Base-by-base conservation (phyloP, 2,329 filamentous ascomycete species). In the Pseudocercospora fijiensis region DNA sequence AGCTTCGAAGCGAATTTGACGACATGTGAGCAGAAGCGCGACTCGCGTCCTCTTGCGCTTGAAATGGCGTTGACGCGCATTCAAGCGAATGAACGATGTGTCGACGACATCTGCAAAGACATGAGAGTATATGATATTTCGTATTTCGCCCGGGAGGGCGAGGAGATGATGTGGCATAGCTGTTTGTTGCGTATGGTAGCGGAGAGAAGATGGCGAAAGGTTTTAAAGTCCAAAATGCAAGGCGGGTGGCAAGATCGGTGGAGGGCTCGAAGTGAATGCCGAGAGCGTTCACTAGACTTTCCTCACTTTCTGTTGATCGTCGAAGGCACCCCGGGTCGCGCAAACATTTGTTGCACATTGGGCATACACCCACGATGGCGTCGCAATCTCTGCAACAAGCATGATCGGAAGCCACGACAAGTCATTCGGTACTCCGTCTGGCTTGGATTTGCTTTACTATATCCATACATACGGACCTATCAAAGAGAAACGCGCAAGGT, bases 1-100 rank as follows among this genome's bases (percentile, higher is more conserved):
- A 26, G 45, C 45, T 27, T 61, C 59, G n/a, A 22, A 30, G 41
- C 51, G 49, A 41, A 57, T 61, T 20, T 61, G 59, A 11, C 59
- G 59, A n/a, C 59, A 61, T n/a, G 59, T 57, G 2, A 13, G 13
- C 6, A 61, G 51, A 24, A 61, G 26, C 10, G 33, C 28, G 9
- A 43, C 49, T 56, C 26, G 52, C 5, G 16, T 51, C 45, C 57
- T 45, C n/a, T 55, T 33, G 18, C 18, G 20, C 16, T 11, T n/a
- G 7, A 24, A 27, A 4, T 30, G 22, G 6, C 6, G 13, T n/a
- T 43, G 55, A n/a, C 59, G 30, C 20, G 27, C 4, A 28, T 56
- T 33, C 10, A 49, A 22, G 20, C 45, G 45, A 49, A 49, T 49
- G 45, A 16, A 22, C 22, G 45, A 20, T 24, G 22, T 26, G 11